Base-by-base conservation (phyloP, 2,329 filamentous ascomycete genomes). In the Juglanconis oblonga region DNA sequence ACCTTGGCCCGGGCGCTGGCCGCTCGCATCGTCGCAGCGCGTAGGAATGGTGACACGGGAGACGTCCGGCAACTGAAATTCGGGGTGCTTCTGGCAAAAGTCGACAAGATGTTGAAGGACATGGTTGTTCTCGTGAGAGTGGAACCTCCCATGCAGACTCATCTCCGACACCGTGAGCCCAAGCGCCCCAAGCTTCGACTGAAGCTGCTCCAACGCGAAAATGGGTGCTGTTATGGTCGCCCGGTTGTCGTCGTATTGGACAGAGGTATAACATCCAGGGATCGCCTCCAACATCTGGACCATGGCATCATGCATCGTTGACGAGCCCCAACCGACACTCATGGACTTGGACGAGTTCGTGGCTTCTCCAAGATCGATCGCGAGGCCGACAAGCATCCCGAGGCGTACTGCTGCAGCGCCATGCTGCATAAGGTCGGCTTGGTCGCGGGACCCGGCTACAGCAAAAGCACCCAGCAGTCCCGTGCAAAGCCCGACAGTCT, bases 361-460 rank as follows among this genome's bases (percentile, higher is more conserved):
- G 17, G 40, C 63, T n/a, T 77, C 72, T 11, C 71, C 59, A 5
- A 67, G 68, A 62, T 76, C 77, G 0, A 76, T 72, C 3, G 76
- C 35, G 1, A 67, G 70, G 0, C 74, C 77, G 31, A 76, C 68
- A 2, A 76, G 64, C 68, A 76, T 69, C 0, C 68, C 76, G 2
- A 81, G 59, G 0, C 76, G 70, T 2, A 79, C 51, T 0, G 76
- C 76, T 0, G 66, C 69, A 3, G 74, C 70, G 0, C 72, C 76
- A 61, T 76, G 70, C 7, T 65, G 58, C 33, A 69, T 52, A n/a
- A 79, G 65, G 1, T 76, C 67, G 10, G n/a, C 32, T 4, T 47
- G 32, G 42, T 14, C 32, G 11, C 40, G n/a, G 14, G 57, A 11
- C 13, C 57, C 29, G 8, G 35, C 44, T 13, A 59, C 51, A 38